Conservation (phyloP, 2,329 filamentous ascomycete genomes). For the Pseudonectria buxi region DNA sequence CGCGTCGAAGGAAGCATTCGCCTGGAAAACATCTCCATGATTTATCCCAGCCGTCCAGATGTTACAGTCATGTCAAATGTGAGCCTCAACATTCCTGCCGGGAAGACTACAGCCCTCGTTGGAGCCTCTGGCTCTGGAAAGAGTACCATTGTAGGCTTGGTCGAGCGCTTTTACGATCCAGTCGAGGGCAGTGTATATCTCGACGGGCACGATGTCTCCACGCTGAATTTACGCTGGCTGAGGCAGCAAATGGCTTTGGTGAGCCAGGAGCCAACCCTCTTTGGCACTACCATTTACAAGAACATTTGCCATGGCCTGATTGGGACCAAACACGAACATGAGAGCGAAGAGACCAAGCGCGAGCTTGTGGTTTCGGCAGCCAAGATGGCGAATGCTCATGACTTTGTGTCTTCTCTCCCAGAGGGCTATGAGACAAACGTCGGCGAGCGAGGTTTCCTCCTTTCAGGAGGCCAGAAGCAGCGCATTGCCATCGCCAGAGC, state of each 20-base stretch:
- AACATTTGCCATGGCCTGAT: conserved; percentile 91
- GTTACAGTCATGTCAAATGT: conserved; percentile 84
- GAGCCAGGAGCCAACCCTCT: conserved; percentile 86
- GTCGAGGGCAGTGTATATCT: conserved; percentile 72
- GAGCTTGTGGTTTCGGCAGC: conserved; percentile 74
- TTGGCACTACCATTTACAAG: conserved; percentile 79
- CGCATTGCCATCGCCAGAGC: conserved; percentile 91
- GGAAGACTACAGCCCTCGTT: conserved; percentile 88
- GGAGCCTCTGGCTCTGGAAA: conserved; percentile 93
- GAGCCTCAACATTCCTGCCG: conserved; percentile 71
- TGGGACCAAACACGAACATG: conserved; percentile 67
- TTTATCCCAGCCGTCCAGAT: conserved; percentile 89
- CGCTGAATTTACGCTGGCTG: conserved; percentile 81
- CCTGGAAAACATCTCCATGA: conserved; percentile 77
- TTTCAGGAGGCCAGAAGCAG: conserved; percentile 95
- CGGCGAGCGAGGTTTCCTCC: conserved; percentile 86
- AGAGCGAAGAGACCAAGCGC: conserved; percentile 58
- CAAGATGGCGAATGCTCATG: conserved; percentile 87
- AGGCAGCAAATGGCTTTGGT: conserved; percentile 89
- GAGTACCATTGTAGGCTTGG: conserved; percentile 85
- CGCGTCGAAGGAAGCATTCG: conserved; percentile 71
- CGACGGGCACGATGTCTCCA: conserved; percentile 75
- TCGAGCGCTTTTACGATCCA: conserved; percentile 91
- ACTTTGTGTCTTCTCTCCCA: conserved; percentile 76
- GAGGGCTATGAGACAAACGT: conserved; percentile 91